Evolutionary conservation across 1,284 basidiomycete species (phyloP).

Genomic region (Volvariella volvacea): DNA sequence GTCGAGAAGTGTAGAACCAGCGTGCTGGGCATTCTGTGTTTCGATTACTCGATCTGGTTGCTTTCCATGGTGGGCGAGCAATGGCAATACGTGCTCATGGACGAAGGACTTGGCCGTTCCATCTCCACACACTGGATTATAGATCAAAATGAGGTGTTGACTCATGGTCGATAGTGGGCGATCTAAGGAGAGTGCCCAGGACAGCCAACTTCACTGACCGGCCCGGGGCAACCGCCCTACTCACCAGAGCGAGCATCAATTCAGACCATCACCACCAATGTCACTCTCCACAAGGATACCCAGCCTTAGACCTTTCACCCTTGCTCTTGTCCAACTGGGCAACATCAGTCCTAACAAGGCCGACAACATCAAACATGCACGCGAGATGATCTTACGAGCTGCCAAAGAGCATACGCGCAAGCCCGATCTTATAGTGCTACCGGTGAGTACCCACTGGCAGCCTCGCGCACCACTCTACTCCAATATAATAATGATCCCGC

Average conservation of each 20-base stretch:
- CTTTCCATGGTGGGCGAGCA: conserved; percentile 40
- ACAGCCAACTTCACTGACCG: too few species aligned
- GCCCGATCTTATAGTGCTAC: conserved; percentile 83
- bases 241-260: too few species aligned
- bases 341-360: conserved; percentile 62
- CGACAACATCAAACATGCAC: conserved; percentile 74
- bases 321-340: conserved; percentile 86
- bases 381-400: conserved; percentile 72
- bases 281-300: background rate
- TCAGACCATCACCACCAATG: background rate
- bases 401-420: conserved; percentile 39
- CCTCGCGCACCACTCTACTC: too few species aligned
- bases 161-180: conserved; percentile 23
- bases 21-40: conserved; percentile 53
- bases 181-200: too few species aligned
- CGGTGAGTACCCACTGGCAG: too few species aligned
- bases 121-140: conserved; percentile 37
- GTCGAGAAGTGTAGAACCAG: conserved; percentile 44
- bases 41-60: conserved; percentile 33
- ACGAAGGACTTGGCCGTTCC: conserved; percentile 38
- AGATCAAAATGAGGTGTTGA: conserved; percentile 35
- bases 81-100: conserved; percentile 53
- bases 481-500: too few species aligned
- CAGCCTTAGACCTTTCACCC: conserved; percentile 64
- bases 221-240: too few species aligned